Evolutionary conservation across 495 filamentous ascomycete genomes (phyloP).

Genomic region (Penicillium mononematosum): DNA sequence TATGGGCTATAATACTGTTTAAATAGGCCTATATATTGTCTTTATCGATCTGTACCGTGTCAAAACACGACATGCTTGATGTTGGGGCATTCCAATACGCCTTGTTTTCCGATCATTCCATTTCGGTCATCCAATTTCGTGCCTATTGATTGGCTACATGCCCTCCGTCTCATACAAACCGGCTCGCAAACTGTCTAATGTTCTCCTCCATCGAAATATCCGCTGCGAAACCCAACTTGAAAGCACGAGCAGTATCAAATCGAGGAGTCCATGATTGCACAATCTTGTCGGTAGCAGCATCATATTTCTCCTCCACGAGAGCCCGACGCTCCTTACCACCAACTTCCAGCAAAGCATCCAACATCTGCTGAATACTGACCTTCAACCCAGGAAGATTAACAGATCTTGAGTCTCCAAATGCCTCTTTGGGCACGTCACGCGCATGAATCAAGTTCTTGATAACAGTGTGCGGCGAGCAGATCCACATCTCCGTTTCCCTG

Average conservation of each 20-base stretch:
- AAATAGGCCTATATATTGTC: background rate
- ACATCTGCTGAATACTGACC: conserved; percentile 70
- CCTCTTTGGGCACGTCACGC: conserved; percentile 52
- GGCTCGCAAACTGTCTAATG: conserved; percentile 51
- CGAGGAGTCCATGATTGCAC: conserved; percentile 71
- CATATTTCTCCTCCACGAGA: conserved; percentile 63
- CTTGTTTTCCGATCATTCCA: conserved; percentile 2
- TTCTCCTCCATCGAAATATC: conserved; percentile 60
- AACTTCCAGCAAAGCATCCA: conserved; percentile 67
- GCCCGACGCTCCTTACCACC: conserved; percentile 66
- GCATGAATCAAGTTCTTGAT: conserved; percentile 70
- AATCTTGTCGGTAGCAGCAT: conserved; percentile 65
- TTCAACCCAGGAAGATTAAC: conserved; percentile 74
- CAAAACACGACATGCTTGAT: background rate
- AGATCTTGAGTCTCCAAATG: conserved; percentile 55
- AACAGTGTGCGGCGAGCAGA: conserved; percentile 66
- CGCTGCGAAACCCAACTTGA: conserved; percentile 57
- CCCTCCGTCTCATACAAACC: conserved; percentile 27
- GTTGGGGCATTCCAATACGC: background rate
- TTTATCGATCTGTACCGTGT: background rate
- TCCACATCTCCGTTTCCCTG: conserved; percentile 57
- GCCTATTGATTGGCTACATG: conserved; percentile 20
- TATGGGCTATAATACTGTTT: background rate
- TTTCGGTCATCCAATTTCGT: conserved; percentile 12
- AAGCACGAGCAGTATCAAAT: conserved; percentile 59